phyloP scores from a whole-genome alignment of 768 basidiomycete species.

The Naematelia encephala region DNA sequence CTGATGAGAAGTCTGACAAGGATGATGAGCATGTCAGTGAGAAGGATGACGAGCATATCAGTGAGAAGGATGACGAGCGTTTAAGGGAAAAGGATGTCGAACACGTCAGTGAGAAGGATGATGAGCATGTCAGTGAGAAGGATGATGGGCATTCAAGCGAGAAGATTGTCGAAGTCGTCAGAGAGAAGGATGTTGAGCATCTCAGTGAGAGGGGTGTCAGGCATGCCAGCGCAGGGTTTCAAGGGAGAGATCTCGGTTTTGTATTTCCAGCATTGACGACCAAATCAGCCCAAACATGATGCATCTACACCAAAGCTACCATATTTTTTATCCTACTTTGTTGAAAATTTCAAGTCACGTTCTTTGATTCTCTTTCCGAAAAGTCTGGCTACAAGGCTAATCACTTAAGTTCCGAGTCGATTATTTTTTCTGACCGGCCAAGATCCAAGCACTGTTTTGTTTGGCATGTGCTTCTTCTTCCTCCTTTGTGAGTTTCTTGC shows the following conservation, averaged over 20 bases:
- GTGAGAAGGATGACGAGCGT: too few species aligned
- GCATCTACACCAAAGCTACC: background rate
- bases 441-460: slow-evolving; percentile 40
- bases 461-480: slow-evolving; percentile 45
- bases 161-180: background rate
- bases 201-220: background rate
- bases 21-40: background rate
- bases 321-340: too few species aligned
- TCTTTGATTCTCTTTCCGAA: too few species aligned
- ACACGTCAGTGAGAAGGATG: background rate
- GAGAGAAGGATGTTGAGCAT: background rate
- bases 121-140: background rate
- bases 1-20: background rate
- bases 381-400: too few species aligned
- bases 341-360: too few species aligned
- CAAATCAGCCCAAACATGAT: background rate
- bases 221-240: background rate
- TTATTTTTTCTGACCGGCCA: slow-evolving; percentile 12
- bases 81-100: too few species aligned
- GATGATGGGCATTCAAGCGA: background rate
- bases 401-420: too few species aligned
- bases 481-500: slow-evolving; percentile 37
- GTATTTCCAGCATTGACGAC: background rate
- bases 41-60: background rate
- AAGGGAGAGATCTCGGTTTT: background rate